Base-by-base conservation (phyloP, 306 rosid species). In the Ammopiptanthus mongolicus region DNA sequence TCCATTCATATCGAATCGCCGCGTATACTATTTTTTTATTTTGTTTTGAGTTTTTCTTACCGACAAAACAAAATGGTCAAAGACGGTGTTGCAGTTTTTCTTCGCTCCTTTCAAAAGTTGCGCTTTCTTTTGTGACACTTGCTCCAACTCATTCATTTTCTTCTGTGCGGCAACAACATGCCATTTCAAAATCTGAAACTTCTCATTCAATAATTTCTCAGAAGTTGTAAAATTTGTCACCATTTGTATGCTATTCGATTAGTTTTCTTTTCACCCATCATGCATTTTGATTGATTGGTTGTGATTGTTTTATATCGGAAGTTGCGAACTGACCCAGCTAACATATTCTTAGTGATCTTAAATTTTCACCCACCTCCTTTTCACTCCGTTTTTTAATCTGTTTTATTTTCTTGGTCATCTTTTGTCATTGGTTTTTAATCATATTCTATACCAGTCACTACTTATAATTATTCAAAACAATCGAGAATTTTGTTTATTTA, bases 1-100 rank as follows among this genome's bases (percentile, higher is more conserved):
- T n/a, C 78, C 33, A 1, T 71, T 65, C 57, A 19, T 18, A 5
- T 17, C 62, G 51, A 74, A 18, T 74, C 63, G 78, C 83, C 78
- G 68, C 83, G 13, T 77, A 64, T 65, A 2, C 5, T 19, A 23
- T 22, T 55, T 10, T 0, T 57, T 39, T 41, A 41, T 41, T 41
- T 9, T 41, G 2, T 41, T 9, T 41, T 2, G 13, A 41, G 13
- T 41, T 41, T 41, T 41, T 41, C 3, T 41, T 41, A 41, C 14
- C 46, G 10, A 6, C 42, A 36, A 36, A 36, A 36, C 3, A 23
- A 23, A 2, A 23, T 25, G 28, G 28, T 25, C 28, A 25, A 25
- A 57, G 42, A 3, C n/a, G n/a, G n/a, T n/a, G n/a, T n/a, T n/a
- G n/a, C n/a, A n/a, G n/a, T n/a, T n/a, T n/a, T n/a, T n/a, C n/a